Base-by-base conservation (phyloP, 805 yeast genomes). In the Metschnikowia hibisci region DNA sequence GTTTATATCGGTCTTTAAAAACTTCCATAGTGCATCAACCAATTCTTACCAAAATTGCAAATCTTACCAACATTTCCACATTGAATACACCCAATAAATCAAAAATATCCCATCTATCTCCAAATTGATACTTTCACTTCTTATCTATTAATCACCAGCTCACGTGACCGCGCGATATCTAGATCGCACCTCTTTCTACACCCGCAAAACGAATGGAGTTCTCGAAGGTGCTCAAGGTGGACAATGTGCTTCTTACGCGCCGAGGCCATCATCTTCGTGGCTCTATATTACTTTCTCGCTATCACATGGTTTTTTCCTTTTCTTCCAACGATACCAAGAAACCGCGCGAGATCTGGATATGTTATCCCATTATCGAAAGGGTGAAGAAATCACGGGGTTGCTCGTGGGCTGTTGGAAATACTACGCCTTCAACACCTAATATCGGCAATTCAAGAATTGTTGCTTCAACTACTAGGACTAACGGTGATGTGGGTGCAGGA, bases 291-390 rank as follows among this genome's bases (percentile, higher is more conserved):
- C 54, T 70, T 28, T 62, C 71, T 3, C 57, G 62, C 2, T 58
- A 52, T 45, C 76, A 70, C 50, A 58, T 69, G 44, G 72, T 70
- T 7, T 70, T 70, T 50, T 61, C 65, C 27, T 70, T 67, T 44
- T 26, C 31, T 3, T 45, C 37, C 13, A 46, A 37, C 16, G 33
- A 34, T 14, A 12, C 34, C 31, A 42, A 39, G 46, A 45, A 45
- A 51, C 56, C 69, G 7, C 69, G 80, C 44, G 98, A 93, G 61
- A 77, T 87, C 25, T 93, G 98, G 99, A 75, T 88, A 25, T 84
- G 95, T 46, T 91, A 88, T 62, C 96, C 97, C 1, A 78, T 89
- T 49, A 81, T 90, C 26, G 82, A 79, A 37, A 71, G 71, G 36
- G 79, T 84, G 1, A 76, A 76, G 52, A 74, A 78, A 60, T 67